Conservation (phyloP, 495 filamentous ascomycete species). For the Penicillium nucicola region DNA sequence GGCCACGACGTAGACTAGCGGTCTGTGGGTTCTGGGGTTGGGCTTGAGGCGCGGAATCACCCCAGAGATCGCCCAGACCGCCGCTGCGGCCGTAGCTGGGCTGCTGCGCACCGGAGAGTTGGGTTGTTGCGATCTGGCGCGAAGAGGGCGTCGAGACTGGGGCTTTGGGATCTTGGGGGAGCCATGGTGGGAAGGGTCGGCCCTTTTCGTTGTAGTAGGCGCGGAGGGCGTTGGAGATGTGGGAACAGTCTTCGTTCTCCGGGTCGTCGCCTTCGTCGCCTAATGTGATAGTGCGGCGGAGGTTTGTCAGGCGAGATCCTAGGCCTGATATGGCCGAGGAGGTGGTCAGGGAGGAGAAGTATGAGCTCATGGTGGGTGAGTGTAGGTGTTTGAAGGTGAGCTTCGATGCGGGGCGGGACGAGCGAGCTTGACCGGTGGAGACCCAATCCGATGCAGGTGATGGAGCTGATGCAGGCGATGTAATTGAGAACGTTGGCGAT, state of each 20-base stretch:
- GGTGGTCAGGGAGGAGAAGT: slow-evolving; percentile 63
- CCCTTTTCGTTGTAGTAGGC: slow-evolving; percentile 91
- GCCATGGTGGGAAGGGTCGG: slow-evolving; percentile 80
- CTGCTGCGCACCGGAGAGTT: slow-evolving; percentile 45
- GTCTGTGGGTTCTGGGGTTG: slow-evolving; percentile 47
- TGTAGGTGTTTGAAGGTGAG: slow-evolving; percentile 8
- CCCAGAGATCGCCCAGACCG: slow-evolving; percentile 81
- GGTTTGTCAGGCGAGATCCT: slow-evolving; percentile 72
- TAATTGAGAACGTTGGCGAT: background rate
- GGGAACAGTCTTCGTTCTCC: slow-evolving; percentile 91
- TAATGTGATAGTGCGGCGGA: slow-evolving; percentile 75
- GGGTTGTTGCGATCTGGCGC: slow-evolving; percentile 49
- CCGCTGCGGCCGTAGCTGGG: slow-evolving; percentile 35
- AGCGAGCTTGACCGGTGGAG: slow-evolving; percentile 18
- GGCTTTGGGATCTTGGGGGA: slow-evolving; percentile 79
- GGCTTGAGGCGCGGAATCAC: slow-evolving; percentile 48
- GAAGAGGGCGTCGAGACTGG: slow-evolving; percentile 55
- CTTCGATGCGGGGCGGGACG: slow-evolving; percentile 22
- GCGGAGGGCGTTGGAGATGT: slow-evolving; percentile 92
- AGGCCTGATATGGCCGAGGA: slow-evolving; percentile 71
- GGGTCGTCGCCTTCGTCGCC: slow-evolving; percentile 73
- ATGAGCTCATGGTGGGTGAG: slow-evolving; percentile 64
- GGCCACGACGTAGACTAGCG: slow-evolving; percentile 51
- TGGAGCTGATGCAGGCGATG: no score
- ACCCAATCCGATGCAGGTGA: background rate